Percentiles rank a stretch among this genome's conserved stretches.
phyloP scores from a whole-genome alignment of 2,329 filamentous ascomycete species.

The Fusarium sp. region DNA sequence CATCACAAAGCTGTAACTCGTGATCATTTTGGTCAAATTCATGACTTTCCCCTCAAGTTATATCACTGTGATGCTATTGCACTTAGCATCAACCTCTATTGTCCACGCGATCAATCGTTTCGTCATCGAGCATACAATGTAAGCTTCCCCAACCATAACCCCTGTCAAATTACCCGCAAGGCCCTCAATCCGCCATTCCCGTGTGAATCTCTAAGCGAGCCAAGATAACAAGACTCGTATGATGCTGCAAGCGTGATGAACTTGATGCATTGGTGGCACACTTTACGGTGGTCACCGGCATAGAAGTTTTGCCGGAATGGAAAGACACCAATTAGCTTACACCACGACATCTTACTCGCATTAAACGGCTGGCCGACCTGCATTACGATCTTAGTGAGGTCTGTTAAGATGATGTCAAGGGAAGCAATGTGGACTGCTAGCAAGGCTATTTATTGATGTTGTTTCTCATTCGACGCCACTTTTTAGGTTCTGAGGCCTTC shows the following conservation, averaged over 20 bases:
- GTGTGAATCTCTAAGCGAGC: neutral
- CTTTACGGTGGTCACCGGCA: neutral
- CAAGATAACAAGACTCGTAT: neutral
- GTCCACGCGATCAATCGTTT: neutral
- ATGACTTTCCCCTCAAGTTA: neutral
- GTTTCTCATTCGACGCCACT: constrained; percentile 20
- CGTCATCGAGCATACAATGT: constrained; percentile 16
- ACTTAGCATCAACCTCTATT: neutral
- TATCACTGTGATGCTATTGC: neutral
- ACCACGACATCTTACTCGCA: constrained; percentile 24
- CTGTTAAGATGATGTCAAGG: constrained; percentile 14
- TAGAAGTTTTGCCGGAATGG: neutral
- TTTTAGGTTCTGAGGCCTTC: neutral
- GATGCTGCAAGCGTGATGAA: neutral
- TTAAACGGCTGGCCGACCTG: neutral
- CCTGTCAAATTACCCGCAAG: constrained; percentile 4
- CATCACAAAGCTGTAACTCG: accelerated
- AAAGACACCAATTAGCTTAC: constrained; percentile 10
- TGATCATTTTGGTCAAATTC: neutral
- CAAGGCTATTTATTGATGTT: constrained; percentile 16
- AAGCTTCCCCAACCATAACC: neutral
- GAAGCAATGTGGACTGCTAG: neutral
- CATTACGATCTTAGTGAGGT: neutral
- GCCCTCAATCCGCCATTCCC: neutral
- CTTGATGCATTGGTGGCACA: neutral